Base-by-base conservation (phyloP, 2,329 filamentous ascomycete genomes). In the Biscogniauxia mediterranea region DNA sequence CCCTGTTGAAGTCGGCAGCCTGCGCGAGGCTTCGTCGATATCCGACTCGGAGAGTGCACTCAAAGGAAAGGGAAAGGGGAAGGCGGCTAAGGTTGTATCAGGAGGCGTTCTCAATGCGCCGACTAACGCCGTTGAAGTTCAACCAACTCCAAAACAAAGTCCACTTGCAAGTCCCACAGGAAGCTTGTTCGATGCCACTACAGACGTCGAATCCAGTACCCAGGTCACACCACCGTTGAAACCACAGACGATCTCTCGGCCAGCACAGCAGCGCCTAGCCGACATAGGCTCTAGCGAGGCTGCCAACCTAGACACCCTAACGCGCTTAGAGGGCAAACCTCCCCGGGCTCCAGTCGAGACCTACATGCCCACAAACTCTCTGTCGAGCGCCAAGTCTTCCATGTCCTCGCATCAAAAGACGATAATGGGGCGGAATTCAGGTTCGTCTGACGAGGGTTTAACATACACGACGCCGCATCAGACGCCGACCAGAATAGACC, bases 301-400 rank as follows among this genome's bases (percentile, higher is more conserved):
- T 19, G 59, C 59, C 20, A 62, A 66, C 28, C 49, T 61, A 28
- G 65, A 66, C 11, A 9, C 64, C 20, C 21, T 64, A 9, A 57
- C 54, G 50, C 58, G 55, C 21, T 61, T 62, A 49, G 56, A 66
- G 57, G 59, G 58, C 54, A 60, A 51, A 20, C 32, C 52, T 8
- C 20, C 56, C n/a, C 57, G 61, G 20, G 61, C 52, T 25, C 61
- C 54, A 38, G 56, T 70, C 49, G 69, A 73, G 58, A 71, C 68
- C 5, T 73, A 74, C 50, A 51, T 68, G 2, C 72, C 72, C 5
- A 70, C 68, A 2, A 68, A 70, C 23, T 69, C 70, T 5, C 71
- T 64, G 26, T 69, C 69, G 6, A 69, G 64, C 42, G 25, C 59
- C 19, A 64, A 66, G 55, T 71, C 67, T 8, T 67, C 66, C 15